These are phyloP conservation scores for Elongisporangium undulatum DNA, from an alignment of 352 stramenopile species.

Conservation along the genomic window DNA sequence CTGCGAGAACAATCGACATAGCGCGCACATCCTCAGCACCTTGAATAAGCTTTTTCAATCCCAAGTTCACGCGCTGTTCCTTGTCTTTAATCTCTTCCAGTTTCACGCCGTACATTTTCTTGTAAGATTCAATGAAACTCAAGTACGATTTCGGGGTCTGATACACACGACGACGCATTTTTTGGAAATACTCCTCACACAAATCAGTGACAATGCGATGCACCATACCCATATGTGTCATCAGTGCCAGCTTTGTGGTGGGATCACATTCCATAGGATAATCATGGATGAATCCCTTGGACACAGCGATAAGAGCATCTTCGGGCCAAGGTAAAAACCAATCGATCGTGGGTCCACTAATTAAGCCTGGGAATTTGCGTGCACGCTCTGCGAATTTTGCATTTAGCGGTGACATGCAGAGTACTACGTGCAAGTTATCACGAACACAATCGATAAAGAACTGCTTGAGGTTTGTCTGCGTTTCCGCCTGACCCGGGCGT, in stretches of 20 bases:
- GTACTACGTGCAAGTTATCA: conserved; percentile 97
- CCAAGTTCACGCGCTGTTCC: conserved; percentile 95
- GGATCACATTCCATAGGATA: conserved; percentile 94
- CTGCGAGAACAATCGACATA: conserved; percentile 96
- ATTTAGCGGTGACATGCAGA: conserved; percentile 99
- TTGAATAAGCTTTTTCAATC: conserved; percentile 97
- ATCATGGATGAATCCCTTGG: conserved; percentile 95
- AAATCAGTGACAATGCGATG: conserved; percentile 96
- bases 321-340: conserved; percentile 99
- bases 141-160: conserved; percentile 99
- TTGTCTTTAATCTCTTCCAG: conserved; percentile 95
- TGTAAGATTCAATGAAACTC: conserved; percentile 98
- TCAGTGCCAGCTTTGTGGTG: conserved; percentile 83
- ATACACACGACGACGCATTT: conserved; percentile 97
- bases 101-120: conserved; percentile 95
- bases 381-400: conserved; percentile 96
- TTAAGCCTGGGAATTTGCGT: conserved; percentile 96
- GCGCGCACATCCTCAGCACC: conserved; percentile 95
- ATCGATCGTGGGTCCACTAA: conserved; percentile 97
- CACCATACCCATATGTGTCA: conserved; percentile 98
- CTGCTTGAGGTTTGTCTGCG: conserved; percentile 95
- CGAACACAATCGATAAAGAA: conserved; percentile 98
- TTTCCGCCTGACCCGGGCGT: conserved; percentile 93
- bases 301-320: conserved; percentile 96
- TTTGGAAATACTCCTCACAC: conserved; percentile 98